Evolutionary conservation across 2,329 filamentous ascomycete genomes (phyloP).

Genomic region (Didymella exigua): DNA sequence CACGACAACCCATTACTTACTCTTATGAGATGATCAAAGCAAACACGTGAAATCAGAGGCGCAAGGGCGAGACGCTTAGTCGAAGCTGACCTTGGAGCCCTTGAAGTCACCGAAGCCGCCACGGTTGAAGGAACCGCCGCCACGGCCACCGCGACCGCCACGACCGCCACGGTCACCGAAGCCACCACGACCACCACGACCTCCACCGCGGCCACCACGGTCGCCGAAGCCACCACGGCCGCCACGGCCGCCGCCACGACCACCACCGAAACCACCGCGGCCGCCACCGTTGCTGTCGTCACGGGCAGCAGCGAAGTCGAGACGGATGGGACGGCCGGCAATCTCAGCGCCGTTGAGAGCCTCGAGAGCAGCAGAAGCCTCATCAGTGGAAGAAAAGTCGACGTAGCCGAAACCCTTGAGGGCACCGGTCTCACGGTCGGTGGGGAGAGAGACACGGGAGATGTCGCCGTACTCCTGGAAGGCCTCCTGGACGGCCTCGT

Average conservation of each 20-base stretch:
- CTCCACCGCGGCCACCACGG: constrained; percentile 55
- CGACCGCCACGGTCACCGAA: constrained; percentile 50
- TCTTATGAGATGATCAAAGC: constrained; percentile 27
- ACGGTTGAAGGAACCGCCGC: constrained; percentile 54
- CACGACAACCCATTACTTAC: constrained; percentile 32
- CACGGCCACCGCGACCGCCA: constrained; percentile 57
- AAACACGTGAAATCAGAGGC: constrained; percentile 22
- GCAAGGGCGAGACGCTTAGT: constrained; percentile 32
- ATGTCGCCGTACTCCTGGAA: constrained; percentile 75
- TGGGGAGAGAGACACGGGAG: constrained; percentile 83
- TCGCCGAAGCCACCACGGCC: constrained; percentile 55
- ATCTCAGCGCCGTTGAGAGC: constrained; percentile 74
- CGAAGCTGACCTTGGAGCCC: constrained; percentile 80
- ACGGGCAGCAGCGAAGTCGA: constrained; percentile 79
- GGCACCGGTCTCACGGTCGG: constrained; percentile 80
- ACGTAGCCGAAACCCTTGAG: constrained; percentile 95
- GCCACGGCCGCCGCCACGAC: constrained; percentile 58
- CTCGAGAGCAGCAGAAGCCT: constrained; percentile 77
- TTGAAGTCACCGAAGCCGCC: constrained; percentile 70
- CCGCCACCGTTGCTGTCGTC: constrained; percentile 62
- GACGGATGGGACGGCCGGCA: constrained; percentile 74
- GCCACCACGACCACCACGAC: constrained; percentile 54
- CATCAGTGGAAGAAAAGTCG: constrained; percentile 79
- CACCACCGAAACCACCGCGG: constrained; percentile 58
- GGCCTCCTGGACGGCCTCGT: constrained; percentile 74